A percentile compares a stretch with the other conserved stretches of the same genome.
Conservation (phyloP, 257 asterid species). For the Salvia hispanica region DNA sequence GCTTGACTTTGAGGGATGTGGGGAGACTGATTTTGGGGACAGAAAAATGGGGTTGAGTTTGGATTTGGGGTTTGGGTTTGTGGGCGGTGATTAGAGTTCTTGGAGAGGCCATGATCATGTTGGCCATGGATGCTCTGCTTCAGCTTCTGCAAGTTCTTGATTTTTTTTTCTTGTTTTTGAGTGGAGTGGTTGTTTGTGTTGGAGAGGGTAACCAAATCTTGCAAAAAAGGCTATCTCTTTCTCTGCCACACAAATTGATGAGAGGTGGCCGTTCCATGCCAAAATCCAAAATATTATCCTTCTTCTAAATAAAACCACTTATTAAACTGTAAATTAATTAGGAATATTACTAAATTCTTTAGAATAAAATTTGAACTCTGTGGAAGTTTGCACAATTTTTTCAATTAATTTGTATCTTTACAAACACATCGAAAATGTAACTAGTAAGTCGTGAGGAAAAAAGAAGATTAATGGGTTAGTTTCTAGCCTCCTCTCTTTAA, state of each 20-base stretch:
- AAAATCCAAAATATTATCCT: too few species aligned
- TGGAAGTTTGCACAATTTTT: too few species aligned
- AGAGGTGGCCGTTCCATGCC: slow-evolving; percentile 38
- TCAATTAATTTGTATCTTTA: too few species aligned
- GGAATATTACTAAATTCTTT: too few species aligned
- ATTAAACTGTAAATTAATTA: too few species aligned
- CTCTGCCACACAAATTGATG: slow-evolving; percentile 58
- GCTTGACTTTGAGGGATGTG: slow-evolving; percentile 21
- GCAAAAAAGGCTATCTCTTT: slow-evolving; percentile 45
- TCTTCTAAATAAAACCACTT: too few species aligned
- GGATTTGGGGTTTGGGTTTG: slow-evolving; percentile 38
- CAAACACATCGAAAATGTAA: too few species aligned
- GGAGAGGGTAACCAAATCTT: slow-evolving; percentile 17
- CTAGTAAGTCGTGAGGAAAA: too few species aligned
- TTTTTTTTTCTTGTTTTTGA: neutral
- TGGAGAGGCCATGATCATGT: slow-evolving; percentile 80
- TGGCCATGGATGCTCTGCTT: slow-evolving; percentile 58
- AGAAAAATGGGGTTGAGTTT: slow-evolving; percentile 33
- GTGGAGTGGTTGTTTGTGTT: neutral
- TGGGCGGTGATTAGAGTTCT: slow-evolving; percentile 57
- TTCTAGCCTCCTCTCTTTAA: neutral
- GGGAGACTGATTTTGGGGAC: slow-evolving; percentile 53
- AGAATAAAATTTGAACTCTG: too few species aligned
- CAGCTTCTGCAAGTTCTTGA: slow-evolving; percentile 14
- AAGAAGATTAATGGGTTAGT: too few species aligned